Percentiles rank a stretch among this genome's conserved stretches.
Conservation (phyloP, 2,329 filamentous ascomycete genomes). For the Aphanoascus verrucosus region DNA sequence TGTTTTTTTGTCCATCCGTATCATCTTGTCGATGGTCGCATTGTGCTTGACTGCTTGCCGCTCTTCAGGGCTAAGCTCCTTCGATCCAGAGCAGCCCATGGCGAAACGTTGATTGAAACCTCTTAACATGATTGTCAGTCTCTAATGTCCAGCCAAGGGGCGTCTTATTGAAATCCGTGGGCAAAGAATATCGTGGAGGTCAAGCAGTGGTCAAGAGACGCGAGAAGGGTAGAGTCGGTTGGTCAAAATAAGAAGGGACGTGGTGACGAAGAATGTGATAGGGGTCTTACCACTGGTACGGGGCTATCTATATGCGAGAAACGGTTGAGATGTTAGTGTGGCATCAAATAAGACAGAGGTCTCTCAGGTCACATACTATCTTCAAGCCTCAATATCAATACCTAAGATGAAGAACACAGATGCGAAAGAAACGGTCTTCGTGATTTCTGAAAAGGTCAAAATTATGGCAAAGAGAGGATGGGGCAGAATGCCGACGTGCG, state of each 20-base stretch:
- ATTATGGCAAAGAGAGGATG: neutral
- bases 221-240: neutral
- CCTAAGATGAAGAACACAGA: neutral
- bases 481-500: neutral
- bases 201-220: neutral
- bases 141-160: neutral
- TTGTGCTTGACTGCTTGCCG: conserved; percentile 35
- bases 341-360: neutral
- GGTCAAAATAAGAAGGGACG: neutral
- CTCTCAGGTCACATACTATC: neutral
- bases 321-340: neutral
- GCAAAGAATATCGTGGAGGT: neutral
- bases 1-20: conserved; percentile 79
- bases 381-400: neutral
- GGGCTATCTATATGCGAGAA: neutral
- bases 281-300: neutral
- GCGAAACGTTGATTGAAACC: neutral
- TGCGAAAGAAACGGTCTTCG: neutral
- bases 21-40: conserved; percentile 69
- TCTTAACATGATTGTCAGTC: neutral
- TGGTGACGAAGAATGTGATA: neutral
- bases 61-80: conserved; percentile 30
- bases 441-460: neutral
- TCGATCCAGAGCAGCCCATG: conserved; percentile 39
- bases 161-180: neutral